Conservation (phyloP, 2,329 filamentous ascomycete genomes). For the Cladosporium sp. region DNA sequence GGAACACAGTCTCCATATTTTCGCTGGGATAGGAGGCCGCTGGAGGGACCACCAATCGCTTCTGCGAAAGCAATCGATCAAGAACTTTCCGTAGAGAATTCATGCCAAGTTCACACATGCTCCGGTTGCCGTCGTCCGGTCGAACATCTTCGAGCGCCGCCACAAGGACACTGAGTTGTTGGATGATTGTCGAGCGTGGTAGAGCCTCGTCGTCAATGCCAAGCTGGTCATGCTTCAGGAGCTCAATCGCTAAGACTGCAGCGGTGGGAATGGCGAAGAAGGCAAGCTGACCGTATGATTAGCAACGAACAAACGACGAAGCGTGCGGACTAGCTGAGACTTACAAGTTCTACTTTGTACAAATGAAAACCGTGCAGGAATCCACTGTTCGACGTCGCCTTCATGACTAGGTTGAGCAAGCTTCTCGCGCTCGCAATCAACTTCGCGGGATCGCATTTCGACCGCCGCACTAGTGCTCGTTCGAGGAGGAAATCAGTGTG, state of each 20-base stretch:
- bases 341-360: slow-evolving; percentile 39
- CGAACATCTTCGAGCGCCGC: slow-evolving; percentile 42
- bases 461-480: slow-evolving; percentile 53
- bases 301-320: not conserved
- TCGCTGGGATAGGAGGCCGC: not conserved
- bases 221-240: slow-evolving; percentile 45
- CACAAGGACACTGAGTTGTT: slow-evolving; percentile 47
- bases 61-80: not conserved
- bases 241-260: slow-evolving; percentile 44
- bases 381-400: slow-evolving; percentile 41
- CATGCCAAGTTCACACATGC: slow-evolving; percentile 36
- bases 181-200: slow-evolving; percentile 47
- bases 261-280: slow-evolving; percentile 44
- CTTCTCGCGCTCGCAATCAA: slow-evolving; percentile 40
- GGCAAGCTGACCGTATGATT: slow-evolving; percentile 25
- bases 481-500: slow-evolving; percentile 62
- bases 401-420: slow-evolving; percentile 42
- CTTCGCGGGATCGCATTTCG: slow-evolving; percentile 33
- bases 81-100: not conserved
- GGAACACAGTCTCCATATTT: not conserved
- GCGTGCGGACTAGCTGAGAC: not conserved
- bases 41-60: not conserved
- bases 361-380: slow-evolving; percentile 44
- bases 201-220: slow-evolving; percentile 36
- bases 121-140: slow-evolving; percentile 41